Percentiles rank a stretch among this genome's conserved stretches.
Evolutionary conservation across 345 rosid genomes (phyloP).

Genomic region (Zanthoxylum bungeanum): DNA sequence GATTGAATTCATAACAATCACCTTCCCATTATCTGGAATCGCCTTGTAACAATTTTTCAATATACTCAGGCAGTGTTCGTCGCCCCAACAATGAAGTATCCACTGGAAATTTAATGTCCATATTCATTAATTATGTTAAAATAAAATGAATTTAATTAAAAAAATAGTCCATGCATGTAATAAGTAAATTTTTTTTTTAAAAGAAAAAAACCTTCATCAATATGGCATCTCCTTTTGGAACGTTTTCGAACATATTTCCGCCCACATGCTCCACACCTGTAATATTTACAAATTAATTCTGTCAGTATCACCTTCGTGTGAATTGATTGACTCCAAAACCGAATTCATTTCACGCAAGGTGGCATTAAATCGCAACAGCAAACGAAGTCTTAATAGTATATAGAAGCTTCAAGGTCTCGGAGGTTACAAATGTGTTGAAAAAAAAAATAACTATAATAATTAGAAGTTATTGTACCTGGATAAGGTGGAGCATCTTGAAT

Average conservation of each 20-base stretch:
- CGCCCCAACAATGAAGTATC: conserved; percentile 54
- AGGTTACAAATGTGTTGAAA: too few relatives aligned
- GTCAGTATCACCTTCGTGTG: not conserved
- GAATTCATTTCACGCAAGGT: too few relatives aligned
- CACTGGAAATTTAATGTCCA: conserved; percentile 21
- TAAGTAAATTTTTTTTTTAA: too few relatives aligned
- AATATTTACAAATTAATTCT: not conserved
- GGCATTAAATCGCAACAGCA: too few relatives aligned
- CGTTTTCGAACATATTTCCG: conserved; percentile 34
- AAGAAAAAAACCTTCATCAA: conserved; percentile 43
- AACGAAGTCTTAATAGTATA: fast-evolving
- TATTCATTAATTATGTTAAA: too few relatives aligned
- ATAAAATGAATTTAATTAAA: too few relatives aligned
- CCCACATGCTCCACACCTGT: conserved; percentile 27
- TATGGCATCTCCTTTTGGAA: conserved; percentile 43
- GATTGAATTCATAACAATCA: conserved; percentile 37
- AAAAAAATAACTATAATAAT: too few relatives aligned
- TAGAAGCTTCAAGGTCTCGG: too few relatives aligned
- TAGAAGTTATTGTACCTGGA: too few relatives aligned
- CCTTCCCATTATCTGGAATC: conserved; percentile 44
- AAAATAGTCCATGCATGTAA: not conserved
- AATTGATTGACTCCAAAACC: not conserved
- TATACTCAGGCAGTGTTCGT: conserved; percentile 41
- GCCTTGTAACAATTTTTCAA: conserved; percentile 48
- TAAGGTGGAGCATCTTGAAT: conserved; percentile 33